Percentiles rank a stretch among this genome's conserved stretches.
Conservation (phyloP, 805 yeast genomes). For the Schizosaccharomyces lindneri region DNA sequence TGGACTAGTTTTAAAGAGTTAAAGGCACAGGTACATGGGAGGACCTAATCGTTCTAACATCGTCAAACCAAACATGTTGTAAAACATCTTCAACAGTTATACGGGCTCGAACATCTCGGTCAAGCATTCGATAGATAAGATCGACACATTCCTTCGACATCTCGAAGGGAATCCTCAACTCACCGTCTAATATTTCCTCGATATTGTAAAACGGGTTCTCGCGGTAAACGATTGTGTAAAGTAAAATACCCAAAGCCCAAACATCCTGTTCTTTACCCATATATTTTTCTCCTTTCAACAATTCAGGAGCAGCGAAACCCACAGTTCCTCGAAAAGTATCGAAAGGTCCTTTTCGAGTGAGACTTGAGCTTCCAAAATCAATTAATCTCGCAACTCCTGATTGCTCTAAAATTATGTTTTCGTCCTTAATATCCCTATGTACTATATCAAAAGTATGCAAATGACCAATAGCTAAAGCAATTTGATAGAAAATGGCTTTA, state of each 20-base stretch:
- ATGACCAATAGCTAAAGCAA: constrained; percentile 55
- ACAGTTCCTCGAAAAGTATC: constrained; percentile 94
- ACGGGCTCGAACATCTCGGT: constrained; percentile 38
- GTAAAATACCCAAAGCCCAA: constrained; percentile 84
- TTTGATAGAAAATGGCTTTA: constrained; percentile 51
- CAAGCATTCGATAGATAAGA: constrained; percentile 39
- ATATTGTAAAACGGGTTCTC: constrained; percentile 79
- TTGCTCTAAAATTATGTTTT: constrained; percentile 64
- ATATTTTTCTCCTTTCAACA: constrained; percentile 64
- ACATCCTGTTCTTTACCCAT: constrained; percentile 88
- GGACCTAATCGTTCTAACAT: background rate
- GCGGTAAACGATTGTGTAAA: constrained; percentile 73
- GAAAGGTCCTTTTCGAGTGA: constrained; percentile 73
- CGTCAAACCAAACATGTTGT: constrained; percentile 41
- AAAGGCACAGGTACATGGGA: background rate
- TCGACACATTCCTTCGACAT: constrained; percentile 33
- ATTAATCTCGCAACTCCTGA: constrained; percentile 54
- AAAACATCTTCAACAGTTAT: constrained; percentile 52
- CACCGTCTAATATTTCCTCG: constrained; percentile 86
- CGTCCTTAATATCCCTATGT: constrained; percentile 89
- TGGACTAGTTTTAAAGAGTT: background rate
- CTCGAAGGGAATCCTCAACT: constrained; percentile 42
- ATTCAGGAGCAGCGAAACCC: constrained; percentile 91
- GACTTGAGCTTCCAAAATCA: constrained; percentile 91
- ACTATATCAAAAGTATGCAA: constrained; percentile 68